phyloP scores from a whole-genome alignment of 192 early-diverging fungal species.

The Umbelopsis vinacea region DNA sequence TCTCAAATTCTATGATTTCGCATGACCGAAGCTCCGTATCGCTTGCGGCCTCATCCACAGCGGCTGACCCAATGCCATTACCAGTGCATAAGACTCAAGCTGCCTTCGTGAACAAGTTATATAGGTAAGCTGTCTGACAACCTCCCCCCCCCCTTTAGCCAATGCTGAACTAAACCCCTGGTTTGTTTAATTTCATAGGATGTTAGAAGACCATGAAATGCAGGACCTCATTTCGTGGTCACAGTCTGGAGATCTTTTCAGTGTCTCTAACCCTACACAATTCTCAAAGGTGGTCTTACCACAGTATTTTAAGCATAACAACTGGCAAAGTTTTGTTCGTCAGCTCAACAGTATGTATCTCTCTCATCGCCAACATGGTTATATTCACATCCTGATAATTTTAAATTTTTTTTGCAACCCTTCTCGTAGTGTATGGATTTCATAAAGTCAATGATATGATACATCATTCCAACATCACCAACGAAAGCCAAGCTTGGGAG shows the following conservation, averaged over 20 bases:
- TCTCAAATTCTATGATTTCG: neutral
- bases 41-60: neutral
- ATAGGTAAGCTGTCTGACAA: conserved; percentile 38
- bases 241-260: conserved; percentile 82
- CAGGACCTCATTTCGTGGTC: conserved; percentile 78
- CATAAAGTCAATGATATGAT: conserved; percentile 59
- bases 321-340: conserved; percentile 90
- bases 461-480: conserved; percentile 53
- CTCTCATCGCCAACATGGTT: neutral
- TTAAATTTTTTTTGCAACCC: neutral
- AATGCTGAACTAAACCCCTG: neutral
- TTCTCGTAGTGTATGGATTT: conserved; percentile 51
- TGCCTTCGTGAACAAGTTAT: conserved; percentile 55
- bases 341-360: conserved; percentile 75
- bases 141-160: neutral
- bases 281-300: conserved; percentile 80
- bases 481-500: conserved; percentile 82
- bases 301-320: conserved; percentile 91
- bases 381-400: too few relatives aligned
- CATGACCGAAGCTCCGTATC: neutral
- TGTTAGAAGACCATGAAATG: conserved; percentile 73
- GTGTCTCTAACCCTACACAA: conserved; percentile 84
- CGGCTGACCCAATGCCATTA: conserved; percentile 7
- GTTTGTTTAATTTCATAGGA: conserved; percentile 46
- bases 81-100: conserved; percentile 47